Base-by-base conservation (phyloP, 257 asterid species). In the Jaltomata sinuosa region DNA sequence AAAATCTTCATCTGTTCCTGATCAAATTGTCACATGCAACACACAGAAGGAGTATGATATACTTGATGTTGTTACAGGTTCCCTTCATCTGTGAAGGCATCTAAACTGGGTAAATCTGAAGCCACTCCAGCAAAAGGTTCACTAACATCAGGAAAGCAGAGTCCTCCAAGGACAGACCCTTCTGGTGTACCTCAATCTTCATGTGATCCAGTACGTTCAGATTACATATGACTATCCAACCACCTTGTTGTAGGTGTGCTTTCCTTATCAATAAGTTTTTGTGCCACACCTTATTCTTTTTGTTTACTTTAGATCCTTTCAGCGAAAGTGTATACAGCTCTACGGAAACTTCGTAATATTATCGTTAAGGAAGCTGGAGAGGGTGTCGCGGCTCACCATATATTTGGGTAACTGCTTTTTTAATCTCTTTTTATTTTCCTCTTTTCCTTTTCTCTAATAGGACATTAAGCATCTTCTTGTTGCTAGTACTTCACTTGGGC, bases 91-190 rank as follows among this genome's bases (percentile, higher is more conserved):
- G 86, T 67, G 80, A 91, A 93, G 85, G 89, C 93, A 83, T 65
- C 84, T 77, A 94, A 95, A 90, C 83, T 87, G 84, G 84, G 90
- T 84, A 90, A 88, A 86, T 80, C 87, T 64, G 97, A 87, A 84
- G 90, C 90, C 85, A 91, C 97, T 76, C 96, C 97, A 55, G 97
- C 97, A 68, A 94, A 94, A 89, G 95, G 92, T 67, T 77, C 95
- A 49, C 84, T 92, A 86, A 67, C 85, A 32, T 86, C 93, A 38
- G 94, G 83, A 84, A 92, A 90, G 88, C 89, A 83, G 87, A 88
- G 64, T 82, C 84, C 90, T 84, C 85, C 86, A 64, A 87, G 79
- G 82, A 79, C 79, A 88, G 89, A 84, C 78, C 71, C 88, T 79
- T 83, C 93, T 57, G 90, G 84, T 81, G 92, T 88, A 87, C 89